Evolutionary conservation across 495 filamentous ascomycete species (phyloP).

Genomic region (Rusavskia elegans): DNA sequence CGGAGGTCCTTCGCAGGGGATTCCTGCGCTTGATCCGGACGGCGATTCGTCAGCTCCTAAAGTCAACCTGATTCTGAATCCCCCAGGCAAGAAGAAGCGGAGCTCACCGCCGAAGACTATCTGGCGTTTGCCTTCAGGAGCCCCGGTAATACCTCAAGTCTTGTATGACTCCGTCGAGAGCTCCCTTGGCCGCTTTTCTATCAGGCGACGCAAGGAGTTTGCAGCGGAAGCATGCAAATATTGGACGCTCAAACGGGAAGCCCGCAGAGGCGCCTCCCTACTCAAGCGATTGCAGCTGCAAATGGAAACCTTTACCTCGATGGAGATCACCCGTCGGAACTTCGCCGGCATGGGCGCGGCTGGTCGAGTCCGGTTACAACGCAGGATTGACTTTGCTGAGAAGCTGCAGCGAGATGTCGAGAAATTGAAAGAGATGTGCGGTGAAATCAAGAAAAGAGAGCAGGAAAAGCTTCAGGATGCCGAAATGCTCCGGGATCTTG

Average conservation of each 20-base stretch:
- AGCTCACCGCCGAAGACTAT: conserved; percentile 47
- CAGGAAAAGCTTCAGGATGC: conserved; percentile 56
- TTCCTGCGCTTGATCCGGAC: conserved; percentile 10
- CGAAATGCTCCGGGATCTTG: conserved; percentile 54
- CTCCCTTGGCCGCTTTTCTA: conserved; percentile 60
- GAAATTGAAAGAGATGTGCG: conserved; percentile 49
- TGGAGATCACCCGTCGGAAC: conserved; percentile 88
- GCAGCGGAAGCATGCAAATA: conserved; percentile 86
- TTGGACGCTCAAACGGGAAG: conserved; percentile 94
- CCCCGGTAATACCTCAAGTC: conserved; percentile 78
- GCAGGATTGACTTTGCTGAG: conserved; percentile 78
- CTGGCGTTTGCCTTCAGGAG: conserved; percentile 91
- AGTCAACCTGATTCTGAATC: conserved; percentile 45
- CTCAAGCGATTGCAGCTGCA: conserved; percentile 86
- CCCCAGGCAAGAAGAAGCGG: conserved; percentile 56
- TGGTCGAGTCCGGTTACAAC: conserved; percentile 58
- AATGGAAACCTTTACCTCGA: conserved; percentile 86
- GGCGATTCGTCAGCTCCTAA: conserved; percentile 21
- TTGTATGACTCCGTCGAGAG: conserved; percentile 68
- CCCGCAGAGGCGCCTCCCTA: conserved; percentile 74
- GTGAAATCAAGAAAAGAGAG: conserved; percentile 57
- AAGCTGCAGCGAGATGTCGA: conserved; percentile 60
- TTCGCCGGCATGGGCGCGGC: conserved; percentile 81
- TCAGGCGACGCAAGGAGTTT: conserved; percentile 80
- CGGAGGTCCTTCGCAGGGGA: conserved; percentile 41